Evolutionary conservation across 768 basidiomycete species (phyloP).

Genomic region (Pleurotus salmoneostramineus): DNA sequence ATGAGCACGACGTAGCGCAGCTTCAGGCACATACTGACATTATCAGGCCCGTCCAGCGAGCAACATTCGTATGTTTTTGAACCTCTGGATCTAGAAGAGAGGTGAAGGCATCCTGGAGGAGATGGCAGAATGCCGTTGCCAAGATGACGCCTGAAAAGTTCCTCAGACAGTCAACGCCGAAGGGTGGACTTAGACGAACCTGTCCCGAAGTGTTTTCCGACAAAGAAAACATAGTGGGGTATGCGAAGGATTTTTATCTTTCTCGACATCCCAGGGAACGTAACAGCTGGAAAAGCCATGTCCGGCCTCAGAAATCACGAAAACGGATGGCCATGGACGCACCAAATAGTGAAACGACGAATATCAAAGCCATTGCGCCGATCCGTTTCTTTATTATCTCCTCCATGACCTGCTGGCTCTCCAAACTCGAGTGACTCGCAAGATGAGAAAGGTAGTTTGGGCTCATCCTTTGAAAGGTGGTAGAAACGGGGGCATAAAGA

Average conservation of each 20-base stretch:
- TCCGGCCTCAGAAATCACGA: not conserved
- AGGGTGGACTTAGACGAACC: slow-evolving; percentile 27
- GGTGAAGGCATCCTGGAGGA: slow-evolving; percentile 74
- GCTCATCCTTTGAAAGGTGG: too few species aligned
- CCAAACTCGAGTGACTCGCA: not conserved
- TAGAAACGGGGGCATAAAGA: too few species aligned
- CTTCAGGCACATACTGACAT: slow-evolving; percentile 47
- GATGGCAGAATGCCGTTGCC: slow-evolving; percentile 79
- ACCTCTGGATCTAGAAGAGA: slow-evolving; percentile 46
- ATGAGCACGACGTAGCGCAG: not conserved
- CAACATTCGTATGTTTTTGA: slow-evolving; percentile 40
- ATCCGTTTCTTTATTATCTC: slow-evolving; percentile 2
- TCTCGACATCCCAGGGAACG: slow-evolving; percentile 66
- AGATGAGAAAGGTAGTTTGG: too few species aligned
- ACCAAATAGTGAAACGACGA: slow-evolving; percentile 65
- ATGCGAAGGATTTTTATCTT: slow-evolving; percentile 50
- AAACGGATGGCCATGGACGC: slow-evolving; percentile 14
- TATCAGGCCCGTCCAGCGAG: slow-evolving; percentile 63
- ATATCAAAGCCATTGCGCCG: slow-evolving; percentile 46
- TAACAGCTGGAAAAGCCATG: slow-evolving; percentile 44
- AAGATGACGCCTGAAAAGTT: slow-evolving; percentile 63
- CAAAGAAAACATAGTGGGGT: slow-evolving; percentile 69
- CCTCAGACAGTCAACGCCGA: not conserved
- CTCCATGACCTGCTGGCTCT: not conserved
- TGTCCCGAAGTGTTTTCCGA: slow-evolving; percentile 88